Base-by-base conservation (phyloP, 139 green algal genomes). In the Chlamydomonas sp. region DNA sequence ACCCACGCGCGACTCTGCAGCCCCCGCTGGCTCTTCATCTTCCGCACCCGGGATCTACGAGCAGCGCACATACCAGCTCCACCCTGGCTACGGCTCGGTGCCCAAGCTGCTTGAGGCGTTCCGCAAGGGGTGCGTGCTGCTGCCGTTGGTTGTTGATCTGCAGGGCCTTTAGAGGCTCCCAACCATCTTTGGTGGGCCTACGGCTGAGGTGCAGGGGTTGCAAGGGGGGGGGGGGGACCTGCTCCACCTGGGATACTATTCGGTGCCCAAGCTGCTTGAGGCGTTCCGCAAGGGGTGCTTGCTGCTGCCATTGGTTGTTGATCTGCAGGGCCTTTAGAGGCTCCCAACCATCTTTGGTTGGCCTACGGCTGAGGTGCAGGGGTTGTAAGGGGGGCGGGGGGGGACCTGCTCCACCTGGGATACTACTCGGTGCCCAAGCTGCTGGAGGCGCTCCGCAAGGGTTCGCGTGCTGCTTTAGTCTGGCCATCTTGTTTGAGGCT, bases 371-470 rank as follows among this genome's bases (percentile, higher is more conserved):
- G n/a, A n/a, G n/a, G n/a, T n/a, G n/a, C n/a, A n/a, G n/a, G n/a
- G n/a, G n/a, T n/a, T n/a, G n/a, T n/a, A n/a, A n/a, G n/a, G n/a
- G n/a, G n/a, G n/a, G n/a, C n/a, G n/a, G n/a, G n/a, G n/a, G n/a
- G n/a, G n/a, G n/a, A 92, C 68, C 86, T 91, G 80, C 79, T 93
- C 62, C 74, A 91, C 48, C 81, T 87, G 0, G 88, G 88, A 0
- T 92, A 93, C 39, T 83, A 81, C 48, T 81, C 72, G 24, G 83
- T 92, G 22, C 87, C 87, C 35, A 87, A 83, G 70, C 79, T 93
- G 24, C 22, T 86, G 8, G 72, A 86, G 35, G 71, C 79, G 0
- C 85, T 90, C 73, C 54, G 37, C 1, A 71, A n/a, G n/a, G n/a
- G n/a, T n/a, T n/a, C n/a, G n/a, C n/a, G n/a, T n/a, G n/a, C n/a